phyloP scores from a whole-genome alignment of 148 eudicot genomes.

The Cornus florida region DNA sequence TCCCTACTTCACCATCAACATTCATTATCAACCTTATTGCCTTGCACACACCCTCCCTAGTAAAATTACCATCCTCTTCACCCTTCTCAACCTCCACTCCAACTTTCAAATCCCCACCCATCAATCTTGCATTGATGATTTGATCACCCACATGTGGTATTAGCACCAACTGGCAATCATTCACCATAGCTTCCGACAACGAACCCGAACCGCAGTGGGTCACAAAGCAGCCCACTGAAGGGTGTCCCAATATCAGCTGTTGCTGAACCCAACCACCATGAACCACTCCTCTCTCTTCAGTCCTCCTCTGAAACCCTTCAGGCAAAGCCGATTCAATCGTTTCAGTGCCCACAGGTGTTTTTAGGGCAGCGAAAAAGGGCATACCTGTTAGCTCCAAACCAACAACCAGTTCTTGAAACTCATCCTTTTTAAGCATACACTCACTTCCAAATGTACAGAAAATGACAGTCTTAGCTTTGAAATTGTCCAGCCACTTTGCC shows the following conservation, averaged over 20 bases:
- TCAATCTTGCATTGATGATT: constrained; percentile 38
- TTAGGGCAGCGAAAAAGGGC: constrained; percentile 54
- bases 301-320: constrained; percentile 35
- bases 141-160: constrained; percentile 47
- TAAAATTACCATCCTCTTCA: constrained; percentile 37
- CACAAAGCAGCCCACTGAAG: constrained; percentile 52
- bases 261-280: constrained; percentile 55
- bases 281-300: constrained; percentile 36
- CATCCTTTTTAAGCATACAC: constrained; percentile 27
- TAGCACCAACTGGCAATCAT: constrained; percentile 47
- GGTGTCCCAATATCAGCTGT: constrained; percentile 39
- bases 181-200: constrained; percentile 48
- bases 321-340: constrained; percentile 48
- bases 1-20: constrained; percentile 27
- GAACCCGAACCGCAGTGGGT: constrained; percentile 57
- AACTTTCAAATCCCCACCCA: constrained; percentile 35
- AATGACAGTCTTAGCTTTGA: constrained; percentile 26
- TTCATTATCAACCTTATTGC: constrained; percentile 42
- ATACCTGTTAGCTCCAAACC: constrained; percentile 53
- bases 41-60: constrained; percentile 34
- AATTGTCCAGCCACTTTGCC: constrained; percentile 38
- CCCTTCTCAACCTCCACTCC: constrained; percentile 51
- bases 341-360: constrained; percentile 38
- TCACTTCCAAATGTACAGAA: constrained; percentile 62
- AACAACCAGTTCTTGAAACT: constrained; percentile 47